Conservation (phyloP, 176 grass and related monocot species). For the Calamus simplicifolius region DNA sequence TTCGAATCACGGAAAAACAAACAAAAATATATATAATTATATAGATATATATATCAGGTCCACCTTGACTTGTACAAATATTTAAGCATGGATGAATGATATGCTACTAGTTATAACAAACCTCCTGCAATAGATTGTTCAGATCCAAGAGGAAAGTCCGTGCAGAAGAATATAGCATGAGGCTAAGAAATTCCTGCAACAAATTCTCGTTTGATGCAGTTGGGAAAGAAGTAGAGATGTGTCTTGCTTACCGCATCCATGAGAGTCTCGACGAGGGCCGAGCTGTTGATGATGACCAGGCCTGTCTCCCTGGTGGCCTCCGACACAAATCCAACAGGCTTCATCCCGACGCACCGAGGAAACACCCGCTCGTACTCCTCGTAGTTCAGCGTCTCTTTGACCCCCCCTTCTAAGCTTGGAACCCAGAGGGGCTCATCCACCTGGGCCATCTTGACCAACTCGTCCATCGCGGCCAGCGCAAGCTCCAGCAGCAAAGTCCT, state of each 20-base stretch:
- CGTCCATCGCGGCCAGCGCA: constrained; percentile 82
- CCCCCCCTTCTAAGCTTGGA: constrained; percentile 22
- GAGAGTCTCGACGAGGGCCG: constrained; percentile 74
- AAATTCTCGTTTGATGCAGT: too few relatives aligned
- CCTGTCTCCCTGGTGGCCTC: constrained; percentile 71
- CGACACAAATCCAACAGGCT: constrained; percentile 44
- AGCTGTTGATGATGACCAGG: constrained; percentile 56
- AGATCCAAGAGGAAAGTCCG: background rate
- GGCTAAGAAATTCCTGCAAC: too few relatives aligned
- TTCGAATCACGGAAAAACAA: too few relatives aligned
- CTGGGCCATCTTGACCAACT: constrained; percentile 77
- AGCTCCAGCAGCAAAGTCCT: constrained; percentile 58
- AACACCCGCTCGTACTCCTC: constrained; percentile 65
- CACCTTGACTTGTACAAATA: too few relatives aligned
- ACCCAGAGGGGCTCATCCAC: constrained; percentile 78
- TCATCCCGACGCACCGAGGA: constrained; percentile 31
- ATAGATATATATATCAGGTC: too few relatives aligned
- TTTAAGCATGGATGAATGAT: too few relatives aligned
- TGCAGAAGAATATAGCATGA: background rate
- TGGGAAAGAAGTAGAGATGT: too few relatives aligned
- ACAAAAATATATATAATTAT: too few relatives aligned
- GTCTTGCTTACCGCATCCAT: constrained; percentile 66
- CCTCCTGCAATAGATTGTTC: background rate
- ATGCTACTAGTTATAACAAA: too few relatives aligned
- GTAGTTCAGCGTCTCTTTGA: constrained; percentile 46